phyloP scores from a whole-genome alignment of 352 stramenopile species.

The Thraustochytrium sp. region DNA sequence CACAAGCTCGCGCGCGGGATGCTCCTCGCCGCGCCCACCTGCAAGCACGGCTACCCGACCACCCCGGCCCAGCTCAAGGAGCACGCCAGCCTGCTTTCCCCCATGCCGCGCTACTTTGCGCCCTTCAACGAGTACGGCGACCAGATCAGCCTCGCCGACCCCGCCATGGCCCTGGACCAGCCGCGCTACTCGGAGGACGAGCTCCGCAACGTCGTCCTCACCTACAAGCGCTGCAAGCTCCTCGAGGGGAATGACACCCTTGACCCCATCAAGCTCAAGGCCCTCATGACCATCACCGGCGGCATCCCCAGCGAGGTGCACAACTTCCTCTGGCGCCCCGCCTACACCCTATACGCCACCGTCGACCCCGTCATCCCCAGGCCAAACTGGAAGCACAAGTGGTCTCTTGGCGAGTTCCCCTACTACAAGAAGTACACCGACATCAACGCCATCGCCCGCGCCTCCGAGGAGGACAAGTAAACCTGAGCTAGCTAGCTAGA shows the following conservation, averaged over 20 bases:
- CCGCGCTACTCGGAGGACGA: background rate
- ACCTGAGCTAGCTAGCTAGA: too few relatives aligned
- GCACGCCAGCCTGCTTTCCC: background rate
- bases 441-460: too few relatives aligned
- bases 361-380: background rate
- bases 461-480: too few relatives aligned
- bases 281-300: background rate
- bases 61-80: background rate
- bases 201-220: constrained; percentile 15
- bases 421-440: too few relatives aligned
- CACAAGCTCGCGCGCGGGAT: constrained; percentile 14
- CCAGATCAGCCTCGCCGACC: background rate
- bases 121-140: constrained; percentile 14
- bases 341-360: background rate
- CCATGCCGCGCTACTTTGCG: background rate
- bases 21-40: background rate
- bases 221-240: background rate
- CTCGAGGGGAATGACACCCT: background rate
- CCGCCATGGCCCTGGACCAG: background rate
- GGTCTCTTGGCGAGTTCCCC: background rate
- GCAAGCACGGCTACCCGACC: background rate
- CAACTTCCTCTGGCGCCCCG: constrained; percentile 16
- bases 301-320: constrained; percentile 7
- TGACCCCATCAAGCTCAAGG: background rate
- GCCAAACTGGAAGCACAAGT: constrained; percentile 2